A percentile compares a stretch with the other conserved stretches of the same genome.
Evolutionary conservation across 495 filamentous ascomycete species (phyloP).

Genomic region (Chaetomium tenue): DNA sequence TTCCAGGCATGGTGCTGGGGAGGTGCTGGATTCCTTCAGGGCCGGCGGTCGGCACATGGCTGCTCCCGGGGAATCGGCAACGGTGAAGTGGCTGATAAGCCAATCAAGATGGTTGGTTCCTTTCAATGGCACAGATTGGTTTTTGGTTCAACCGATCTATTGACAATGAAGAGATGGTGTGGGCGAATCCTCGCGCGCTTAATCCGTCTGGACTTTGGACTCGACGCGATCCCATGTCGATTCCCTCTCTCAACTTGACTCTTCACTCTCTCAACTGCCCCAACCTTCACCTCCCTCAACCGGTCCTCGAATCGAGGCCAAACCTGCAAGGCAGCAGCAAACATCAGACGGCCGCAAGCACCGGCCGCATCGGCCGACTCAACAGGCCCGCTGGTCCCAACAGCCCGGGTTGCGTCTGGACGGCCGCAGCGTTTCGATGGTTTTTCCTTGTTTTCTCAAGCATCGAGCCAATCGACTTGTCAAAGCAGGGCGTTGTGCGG

Average conservation of each 20-base stretch:
- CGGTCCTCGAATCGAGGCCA: neutral
- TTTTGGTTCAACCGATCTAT: neutral
- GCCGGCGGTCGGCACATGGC: conserved; percentile 14
- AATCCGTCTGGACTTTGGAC: neutral
- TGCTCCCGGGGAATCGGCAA: conserved; percentile 2
- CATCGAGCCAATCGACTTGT: neutral
- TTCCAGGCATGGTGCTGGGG: no score
- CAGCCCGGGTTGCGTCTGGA: conserved; percentile 6
- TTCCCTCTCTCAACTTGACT: neutral
- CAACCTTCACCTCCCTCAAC: neutral
- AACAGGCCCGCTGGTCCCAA: conserved; percentile 4
- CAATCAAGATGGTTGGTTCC: neutral
- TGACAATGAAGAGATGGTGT: neutral
- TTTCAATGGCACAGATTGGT: neutral
- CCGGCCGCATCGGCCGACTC: neutral
- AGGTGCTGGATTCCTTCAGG: no score
- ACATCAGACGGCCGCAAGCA: neutral
- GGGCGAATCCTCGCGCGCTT: neutral
- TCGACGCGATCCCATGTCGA: neutral
- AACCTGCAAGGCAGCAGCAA: neutral
- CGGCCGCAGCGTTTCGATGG: conserved; percentile 3
- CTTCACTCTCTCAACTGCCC: neutral
- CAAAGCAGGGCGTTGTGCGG: neutral
- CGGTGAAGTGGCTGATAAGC: neutral
- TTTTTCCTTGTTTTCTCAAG: neutral